A percentile compares a stretch with the other conserved stretches of the same genome.
phyloP scores from a whole-genome alignment of 2,329 filamentous ascomycete species.

The Neonectria neomacrospora region DNA sequence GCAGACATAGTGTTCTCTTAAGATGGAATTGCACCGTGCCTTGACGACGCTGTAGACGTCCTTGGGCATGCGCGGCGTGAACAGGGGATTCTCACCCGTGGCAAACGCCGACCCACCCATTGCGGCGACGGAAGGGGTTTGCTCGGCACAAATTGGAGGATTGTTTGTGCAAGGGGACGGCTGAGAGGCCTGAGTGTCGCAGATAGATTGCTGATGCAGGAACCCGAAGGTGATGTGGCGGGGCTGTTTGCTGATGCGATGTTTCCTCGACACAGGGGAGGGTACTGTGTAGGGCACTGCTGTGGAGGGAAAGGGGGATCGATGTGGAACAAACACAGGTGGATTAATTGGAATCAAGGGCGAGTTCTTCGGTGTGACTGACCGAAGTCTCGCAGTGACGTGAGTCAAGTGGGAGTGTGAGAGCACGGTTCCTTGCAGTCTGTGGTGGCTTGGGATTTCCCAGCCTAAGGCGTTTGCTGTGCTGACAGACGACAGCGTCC shows the following conservation, averaged over 20 bases:
- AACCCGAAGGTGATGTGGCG: not conserved
- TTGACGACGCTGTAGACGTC: constrained; percentile 66
- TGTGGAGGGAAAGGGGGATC: not conserved
- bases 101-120: constrained; percentile 77
- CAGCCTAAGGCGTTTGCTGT: not conserved
- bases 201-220: not conserved
- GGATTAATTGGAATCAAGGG: not conserved
- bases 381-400: not conserved
- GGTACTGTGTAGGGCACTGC: not conserved
- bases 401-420: constrained; percentile 1
- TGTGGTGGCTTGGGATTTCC: not conserved
- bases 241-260: not conserved
- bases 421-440: not conserved
- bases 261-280: not conserved
- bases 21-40: constrained; percentile 55
- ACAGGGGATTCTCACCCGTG: constrained; percentile 57
- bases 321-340: not conserved
- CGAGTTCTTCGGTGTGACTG: not conserved
- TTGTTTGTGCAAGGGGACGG: not conserved
- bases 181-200: not conserved
- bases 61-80: constrained; percentile 73
- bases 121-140: constrained; percentile 2
- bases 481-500: not conserved
- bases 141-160: not conserved
- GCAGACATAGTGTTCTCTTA: constrained; percentile 62